Conservation (phyloP, 2,329 filamentous ascomycete genomes). For the Talaromyces albobiverticillius region DNA sequence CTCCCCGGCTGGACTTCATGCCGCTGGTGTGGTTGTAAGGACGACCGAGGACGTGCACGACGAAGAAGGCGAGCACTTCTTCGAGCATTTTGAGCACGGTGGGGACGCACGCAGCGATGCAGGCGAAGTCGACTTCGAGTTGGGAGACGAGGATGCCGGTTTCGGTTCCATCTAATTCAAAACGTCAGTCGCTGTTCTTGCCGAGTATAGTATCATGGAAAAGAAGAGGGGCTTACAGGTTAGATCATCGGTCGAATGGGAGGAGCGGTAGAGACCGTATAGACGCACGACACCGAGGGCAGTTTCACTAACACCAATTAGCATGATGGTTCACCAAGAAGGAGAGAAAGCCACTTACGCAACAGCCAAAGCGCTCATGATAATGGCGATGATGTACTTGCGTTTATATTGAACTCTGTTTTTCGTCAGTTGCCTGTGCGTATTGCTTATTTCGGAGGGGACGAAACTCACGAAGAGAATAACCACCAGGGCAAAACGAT, state of each 20-base stretch:
- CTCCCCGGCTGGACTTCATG: not conserved
- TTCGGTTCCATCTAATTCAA: not conserved
- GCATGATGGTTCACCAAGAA: too few species aligned
- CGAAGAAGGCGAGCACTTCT: not conserved
- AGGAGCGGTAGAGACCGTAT: slow-evolving; percentile 1
- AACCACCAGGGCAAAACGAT: slow-evolving; percentile 6
- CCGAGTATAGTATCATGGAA: too few species aligned
- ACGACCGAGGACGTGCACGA: not conserved
- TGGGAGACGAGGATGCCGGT: slow-evolving; percentile 7
- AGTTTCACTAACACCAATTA: too few species aligned
- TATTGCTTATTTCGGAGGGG: not conserved
- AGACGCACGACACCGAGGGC: slow-evolving; percentile 3
- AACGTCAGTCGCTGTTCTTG: too few species aligned
- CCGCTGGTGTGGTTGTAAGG: not conserved
- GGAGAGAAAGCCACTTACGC: not conserved
- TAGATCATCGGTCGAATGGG: not conserved
- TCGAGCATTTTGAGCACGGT: slow-evolving; percentile 3
- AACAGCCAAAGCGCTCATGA: slow-evolving; percentile 1
- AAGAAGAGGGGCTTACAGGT: not conserved
- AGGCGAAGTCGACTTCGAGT: slow-evolving; percentile 8
- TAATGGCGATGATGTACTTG: not conserved
- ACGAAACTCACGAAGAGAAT: slow-evolving; percentile 3
- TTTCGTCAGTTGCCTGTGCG: not conserved
- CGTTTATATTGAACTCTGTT: slow-evolving; percentile 5
- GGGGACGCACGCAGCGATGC: slow-evolving; percentile 4